These are phyloP conservation scores for Entoloma clypeatum DNA, from an alignment of 1,284 basidiomycete species.

Conservation along the genomic window DNA sequence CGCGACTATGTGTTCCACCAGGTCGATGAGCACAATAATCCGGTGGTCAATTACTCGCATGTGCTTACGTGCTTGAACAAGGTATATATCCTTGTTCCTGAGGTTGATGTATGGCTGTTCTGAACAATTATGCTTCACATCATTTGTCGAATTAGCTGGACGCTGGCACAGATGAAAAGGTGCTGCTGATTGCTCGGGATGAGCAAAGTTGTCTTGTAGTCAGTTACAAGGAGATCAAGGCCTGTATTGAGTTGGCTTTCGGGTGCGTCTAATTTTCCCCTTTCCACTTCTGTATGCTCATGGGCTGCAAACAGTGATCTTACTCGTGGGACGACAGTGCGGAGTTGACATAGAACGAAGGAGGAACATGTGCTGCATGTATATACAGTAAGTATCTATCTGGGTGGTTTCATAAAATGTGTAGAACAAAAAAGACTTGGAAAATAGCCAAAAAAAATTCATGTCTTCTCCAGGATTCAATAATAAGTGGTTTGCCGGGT, in stretches of 20 bases:
- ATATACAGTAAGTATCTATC: background rate
- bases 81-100: constrained; percentile 37
- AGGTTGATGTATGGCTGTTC: background rate
- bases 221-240: constrained; percentile 89
- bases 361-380: background rate
- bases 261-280: constrained; percentile 33
- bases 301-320: constrained; percentile 20
- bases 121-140: constrained; percentile 3
- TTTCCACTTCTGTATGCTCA: constrained; percentile 6
- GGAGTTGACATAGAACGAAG: constrained; percentile 1
- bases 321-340: constrained; percentile 13
- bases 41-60: constrained; percentile 87
- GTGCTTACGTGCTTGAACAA: constrained; percentile 92
- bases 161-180: constrained; percentile 86
- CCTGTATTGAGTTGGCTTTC: constrained; percentile 81
- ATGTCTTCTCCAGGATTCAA: no score
- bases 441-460: constrained; percentile 49
- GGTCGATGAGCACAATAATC: constrained; percentile 86
- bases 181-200: constrained; percentile 93
- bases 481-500: no score
- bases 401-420: constrained; percentile 39
- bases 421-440: constrained; percentile 59
- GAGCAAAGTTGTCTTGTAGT: constrained; percentile 97
- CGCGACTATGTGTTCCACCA: constrained; percentile 99
- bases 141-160: constrained; percentile 72